phyloP scores from a whole-genome alignment of 2,329 filamentous ascomycete species.

The Sporothrix euskadiensis region DNA sequence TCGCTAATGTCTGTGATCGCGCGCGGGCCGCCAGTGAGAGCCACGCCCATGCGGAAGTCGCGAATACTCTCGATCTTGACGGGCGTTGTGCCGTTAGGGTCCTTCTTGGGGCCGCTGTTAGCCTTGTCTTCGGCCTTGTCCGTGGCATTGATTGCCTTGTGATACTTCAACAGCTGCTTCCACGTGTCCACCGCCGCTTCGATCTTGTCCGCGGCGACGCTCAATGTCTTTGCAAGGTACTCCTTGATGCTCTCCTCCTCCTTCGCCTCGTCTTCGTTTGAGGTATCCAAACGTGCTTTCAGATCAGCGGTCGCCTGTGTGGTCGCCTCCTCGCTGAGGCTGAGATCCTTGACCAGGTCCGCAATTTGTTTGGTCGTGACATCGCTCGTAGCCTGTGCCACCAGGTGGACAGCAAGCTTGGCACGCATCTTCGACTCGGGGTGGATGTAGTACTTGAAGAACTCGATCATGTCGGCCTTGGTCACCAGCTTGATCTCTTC shows the following conservation, averaged over 20 bases:
- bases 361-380: conserved; percentile 46
- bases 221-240: conserved; percentile 51
- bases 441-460: conserved; percentile 74
- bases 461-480: conserved; percentile 76
- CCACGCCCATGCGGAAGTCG: conserved; percentile 74
- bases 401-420: conserved; percentile 82
- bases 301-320: conserved; percentile 39
- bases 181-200: conserved; percentile 45
- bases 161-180: conserved; percentile 39
- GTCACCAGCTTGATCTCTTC: conserved; percentile 70
- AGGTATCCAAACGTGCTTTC: conserved; percentile 40
- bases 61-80: conserved; percentile 74
- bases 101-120: conserved; percentile 40
- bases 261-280: conserved; percentile 48
- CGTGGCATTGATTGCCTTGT: conserved; percentile 38
- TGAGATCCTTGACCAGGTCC: conserved; percentile 43
- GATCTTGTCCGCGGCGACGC: conserved; percentile 52
- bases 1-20: conserved; percentile 75
- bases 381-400: conserved; percentile 65
- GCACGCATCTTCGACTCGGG: conserved; percentile 71
- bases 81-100: conserved; percentile 54
- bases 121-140: conserved; percentile 39
- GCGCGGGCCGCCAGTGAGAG: conserved; percentile 69
- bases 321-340: conserved; percentile 39
- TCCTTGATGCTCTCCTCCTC: conserved; percentile 53